Percentiles rank a stretch among this genome's conserved stretches.
These are phyloP conservation scores for Dactylellina leptospora DNA, from an alignment of 2,329 filamentous ascomycete species.

Conservation along the genomic window DNA sequence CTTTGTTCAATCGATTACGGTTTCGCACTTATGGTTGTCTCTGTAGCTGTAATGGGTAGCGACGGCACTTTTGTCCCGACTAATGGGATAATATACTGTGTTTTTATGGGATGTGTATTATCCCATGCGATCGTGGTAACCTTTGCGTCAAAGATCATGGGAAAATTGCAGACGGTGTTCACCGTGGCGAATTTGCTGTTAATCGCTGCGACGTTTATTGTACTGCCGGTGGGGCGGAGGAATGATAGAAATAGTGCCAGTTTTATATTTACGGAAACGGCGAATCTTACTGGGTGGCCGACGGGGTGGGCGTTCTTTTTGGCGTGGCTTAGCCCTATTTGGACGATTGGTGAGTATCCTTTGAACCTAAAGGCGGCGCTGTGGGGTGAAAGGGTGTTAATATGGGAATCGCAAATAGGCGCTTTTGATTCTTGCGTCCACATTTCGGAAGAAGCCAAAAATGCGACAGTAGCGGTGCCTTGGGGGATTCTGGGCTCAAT, in stretches of 20 bases:
- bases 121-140: constrained; percentile 67
- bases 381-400: not conserved
- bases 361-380: not conserved
- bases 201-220: constrained; percentile 68
- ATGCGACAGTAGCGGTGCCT: constrained; percentile 69
- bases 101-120: constrained; percentile 67
- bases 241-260: constrained; percentile 60
- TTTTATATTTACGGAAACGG: constrained; percentile 68
- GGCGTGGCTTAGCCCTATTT: constrained; percentile 70
- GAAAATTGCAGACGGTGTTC: constrained; percentile 68
- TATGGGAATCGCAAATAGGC: not conserved
- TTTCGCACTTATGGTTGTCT: constrained; percentile 68
- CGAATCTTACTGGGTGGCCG: constrained; percentile 69
- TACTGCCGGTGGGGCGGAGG: constrained; percentile 66
- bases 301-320: constrained; percentile 69
- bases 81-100: constrained; percentile 67
- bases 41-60: constrained; percentile 66
- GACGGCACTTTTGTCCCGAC: constrained; percentile 68
- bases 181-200: constrained; percentile 68
- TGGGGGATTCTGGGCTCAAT: constrained; percentile 69
- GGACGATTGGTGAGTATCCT: constrained; percentile 64
- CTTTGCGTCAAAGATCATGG: constrained; percentile 67
- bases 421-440: constrained; percentile 66
- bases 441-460: constrained; percentile 70
- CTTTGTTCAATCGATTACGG: constrained; percentile 70